Conservation (phyloP, 176 grass and related monocot species). For the Secale cereale region DNA sequence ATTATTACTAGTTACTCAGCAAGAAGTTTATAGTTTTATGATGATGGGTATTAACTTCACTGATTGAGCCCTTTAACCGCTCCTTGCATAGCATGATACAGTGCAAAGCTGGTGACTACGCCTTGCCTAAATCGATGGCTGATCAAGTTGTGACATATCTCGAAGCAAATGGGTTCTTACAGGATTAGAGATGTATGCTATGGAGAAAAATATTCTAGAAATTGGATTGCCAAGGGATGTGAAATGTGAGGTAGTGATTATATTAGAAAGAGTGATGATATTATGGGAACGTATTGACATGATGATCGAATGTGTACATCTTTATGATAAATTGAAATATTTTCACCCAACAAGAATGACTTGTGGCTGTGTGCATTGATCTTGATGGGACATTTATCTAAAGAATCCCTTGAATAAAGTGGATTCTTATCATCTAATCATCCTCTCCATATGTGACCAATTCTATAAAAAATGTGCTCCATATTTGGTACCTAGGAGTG, state of each 20-base stretch:
- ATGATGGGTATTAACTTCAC: neutral
- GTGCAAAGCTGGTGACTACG: conserved; percentile 47
- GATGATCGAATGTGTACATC: neutral
- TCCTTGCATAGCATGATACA: conserved; percentile 66
- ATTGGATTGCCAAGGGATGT: neutral
- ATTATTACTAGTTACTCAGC: neutral
- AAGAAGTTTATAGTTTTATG: neutral
- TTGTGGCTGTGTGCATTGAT: too few species aligned
- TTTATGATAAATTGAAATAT: neutral
- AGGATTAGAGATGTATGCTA: conserved; percentile 19
- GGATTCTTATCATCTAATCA: neutral
- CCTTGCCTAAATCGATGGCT: conserved; percentile 62
- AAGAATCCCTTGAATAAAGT: neutral
- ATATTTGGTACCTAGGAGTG: too few species aligned
- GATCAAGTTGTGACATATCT: conserved; percentile 73
- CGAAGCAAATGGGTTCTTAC: conserved; percentile 58
- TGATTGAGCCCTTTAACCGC: neutral
- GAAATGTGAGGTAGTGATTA: neutral
- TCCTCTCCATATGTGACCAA: neutral
- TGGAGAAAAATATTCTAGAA: neutral
- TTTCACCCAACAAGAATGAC: neutral
- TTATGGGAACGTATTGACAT: neutral
- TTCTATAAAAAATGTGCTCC: too few species aligned
- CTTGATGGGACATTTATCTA: neutral
- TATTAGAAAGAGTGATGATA: neutral